Base-by-base conservation (phyloP, 2,329 filamentous ascomycete genomes). In the Daldinia sp. region DNA sequence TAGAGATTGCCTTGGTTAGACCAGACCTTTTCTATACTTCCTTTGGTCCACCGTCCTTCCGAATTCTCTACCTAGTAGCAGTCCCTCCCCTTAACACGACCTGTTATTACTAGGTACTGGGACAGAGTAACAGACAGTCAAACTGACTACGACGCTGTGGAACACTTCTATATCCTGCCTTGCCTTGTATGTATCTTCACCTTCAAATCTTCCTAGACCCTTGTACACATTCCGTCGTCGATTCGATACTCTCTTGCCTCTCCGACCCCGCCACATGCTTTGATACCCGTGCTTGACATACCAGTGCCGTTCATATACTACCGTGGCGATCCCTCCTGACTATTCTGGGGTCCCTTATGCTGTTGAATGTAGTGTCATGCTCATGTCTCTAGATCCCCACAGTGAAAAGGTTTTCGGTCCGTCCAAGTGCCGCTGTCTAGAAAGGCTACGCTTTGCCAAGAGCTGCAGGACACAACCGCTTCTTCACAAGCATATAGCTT, bases 41-140 rank as follows among this genome's bases (percentile, higher is more conserved):
- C 77, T 74, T 78, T 78, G 71, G 76, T 71, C 77, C 77, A 78
- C 73, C 74, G 74, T 74, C 67, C 72, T 68, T 73, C 74, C 76
- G 73, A 75, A 51, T 66, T 63, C 72, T 73, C 70, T 74, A 27
- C 39, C 21, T 27, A 45, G 39, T 45, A 69, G 70, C 48, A 61
- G 67, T 63, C 67, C 70, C 69, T 67, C 70, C 71, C 66, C 68
- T 68, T 71, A 71, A 71, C 37, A 63, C 58, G 61, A 68, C 68
- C 68, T 71, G 72, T 68, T 77, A 74, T 78, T 69, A 60, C 64
- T 69, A 55, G 68, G 64, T 63, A 57, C 51, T 60, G 67, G 67
- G 65, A 52, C 58, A 70, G 63, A 63, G 54, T 62, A 54, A 66
- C 62, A 67, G 58, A 50, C 58, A 64, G 61, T 70, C 66, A 56